A percentile compares a stretch with the other conserved stretches of the same genome.
phyloP scores from a whole-genome alignment of 441 rosid genomes.

The Euphorbia celastroides region DNA sequence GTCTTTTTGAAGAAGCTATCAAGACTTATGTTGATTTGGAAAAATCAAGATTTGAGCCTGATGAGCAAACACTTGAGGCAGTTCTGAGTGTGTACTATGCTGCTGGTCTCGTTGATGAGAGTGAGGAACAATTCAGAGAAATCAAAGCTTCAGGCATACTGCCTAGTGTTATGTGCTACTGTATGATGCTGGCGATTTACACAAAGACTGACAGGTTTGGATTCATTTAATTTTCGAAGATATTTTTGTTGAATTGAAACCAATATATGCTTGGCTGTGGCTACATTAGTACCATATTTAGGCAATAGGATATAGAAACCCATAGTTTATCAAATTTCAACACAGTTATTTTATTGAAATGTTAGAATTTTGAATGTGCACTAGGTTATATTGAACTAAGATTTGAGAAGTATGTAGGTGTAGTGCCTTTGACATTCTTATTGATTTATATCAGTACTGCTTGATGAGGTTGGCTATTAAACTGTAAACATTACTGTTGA shows the following conservation, averaged over 20 bases:
- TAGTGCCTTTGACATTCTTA: background rate
- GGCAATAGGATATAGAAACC: conserved; percentile 11
- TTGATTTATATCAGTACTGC: background rate
- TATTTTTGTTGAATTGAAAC: conserved; percentile 14
- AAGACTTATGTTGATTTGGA: conserved; percentile 86
- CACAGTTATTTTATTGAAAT: background rate
- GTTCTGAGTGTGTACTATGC: conserved; percentile 79
- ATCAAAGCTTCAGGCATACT: conserved; percentile 72
- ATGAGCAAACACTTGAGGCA: conserved; percentile 89
- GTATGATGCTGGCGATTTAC: conserved; percentile 91
- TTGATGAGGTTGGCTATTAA: background rate
- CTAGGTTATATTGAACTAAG: background rate
- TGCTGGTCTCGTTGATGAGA: conserved; percentile 87
- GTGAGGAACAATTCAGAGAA: conserved; percentile 89
- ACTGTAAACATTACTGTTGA: background rate
- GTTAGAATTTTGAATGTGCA: background rate
- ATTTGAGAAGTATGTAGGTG: background rate
- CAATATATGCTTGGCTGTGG: background rate
- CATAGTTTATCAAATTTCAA: background rate
- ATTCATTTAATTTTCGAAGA: conserved; percentile 10
- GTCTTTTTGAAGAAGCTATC: conserved; percentile 87
- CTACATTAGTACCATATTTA: background rate
- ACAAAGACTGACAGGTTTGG: conserved; percentile 77
- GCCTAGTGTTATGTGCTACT: conserved; percentile 87
- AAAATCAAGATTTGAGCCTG: conserved; percentile 71